Evolutionary conservation across 768 basidiomycete genomes (phyloP).

Genomic region (Termitomyces sp.): DNA sequence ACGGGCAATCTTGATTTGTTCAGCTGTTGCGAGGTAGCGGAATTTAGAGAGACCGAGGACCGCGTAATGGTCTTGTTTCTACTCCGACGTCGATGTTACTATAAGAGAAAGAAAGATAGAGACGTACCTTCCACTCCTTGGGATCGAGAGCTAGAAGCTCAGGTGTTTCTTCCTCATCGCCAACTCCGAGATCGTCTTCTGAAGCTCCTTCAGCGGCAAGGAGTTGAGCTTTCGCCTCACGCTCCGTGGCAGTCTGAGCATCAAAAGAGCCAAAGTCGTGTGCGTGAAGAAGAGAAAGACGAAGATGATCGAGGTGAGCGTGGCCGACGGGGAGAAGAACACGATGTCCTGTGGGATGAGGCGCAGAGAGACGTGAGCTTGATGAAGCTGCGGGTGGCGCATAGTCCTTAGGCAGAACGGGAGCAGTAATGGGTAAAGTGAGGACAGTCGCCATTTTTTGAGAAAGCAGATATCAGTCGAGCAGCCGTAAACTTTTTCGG

Average conservation of each 20-base stretch:
- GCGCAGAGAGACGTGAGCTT: slow-evolving; percentile 24
- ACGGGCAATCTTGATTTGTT: slow-evolving; percentile 97
- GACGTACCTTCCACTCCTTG: slow-evolving; percentile 91
- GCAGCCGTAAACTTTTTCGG: too few species aligned
- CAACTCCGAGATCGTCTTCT: slow-evolving; percentile 88
- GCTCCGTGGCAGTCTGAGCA: slow-evolving; percentile 40
- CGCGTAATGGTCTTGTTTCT: slow-evolving; percentile 94
- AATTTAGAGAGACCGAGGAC: slow-evolving; percentile 84
- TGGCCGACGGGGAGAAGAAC: slow-evolving; percentile 78
- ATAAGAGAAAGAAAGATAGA: too few species aligned
- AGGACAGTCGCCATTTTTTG: slow-evolving; percentile 19
- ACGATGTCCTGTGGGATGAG: slow-evolving; percentile 35
- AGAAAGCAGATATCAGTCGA: too few species aligned
- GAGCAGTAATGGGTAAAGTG: slow-evolving; percentile 23
- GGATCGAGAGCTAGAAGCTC: slow-evolving; percentile 77
- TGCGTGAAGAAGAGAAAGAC: slow-evolving; percentile 32
- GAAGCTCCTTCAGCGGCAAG: slow-evolving; percentile 46
- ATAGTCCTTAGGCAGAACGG: slow-evolving; percentile 22
- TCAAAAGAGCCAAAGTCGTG: slow-evolving; percentile 85
- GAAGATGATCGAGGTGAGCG: slow-evolving; percentile 26
- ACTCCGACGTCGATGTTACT: not conserved
- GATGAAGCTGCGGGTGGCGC: slow-evolving; percentile 27
- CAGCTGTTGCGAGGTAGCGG: slow-evolving; percentile 79
- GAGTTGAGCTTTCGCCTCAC: slow-evolving; percentile 31
- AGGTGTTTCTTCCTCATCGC: slow-evolving; percentile 78